Evolutionary conservation across 2,329 filamentous ascomycete species (phyloP).

Genomic region (Sporothrix brasiliensis): DNA sequence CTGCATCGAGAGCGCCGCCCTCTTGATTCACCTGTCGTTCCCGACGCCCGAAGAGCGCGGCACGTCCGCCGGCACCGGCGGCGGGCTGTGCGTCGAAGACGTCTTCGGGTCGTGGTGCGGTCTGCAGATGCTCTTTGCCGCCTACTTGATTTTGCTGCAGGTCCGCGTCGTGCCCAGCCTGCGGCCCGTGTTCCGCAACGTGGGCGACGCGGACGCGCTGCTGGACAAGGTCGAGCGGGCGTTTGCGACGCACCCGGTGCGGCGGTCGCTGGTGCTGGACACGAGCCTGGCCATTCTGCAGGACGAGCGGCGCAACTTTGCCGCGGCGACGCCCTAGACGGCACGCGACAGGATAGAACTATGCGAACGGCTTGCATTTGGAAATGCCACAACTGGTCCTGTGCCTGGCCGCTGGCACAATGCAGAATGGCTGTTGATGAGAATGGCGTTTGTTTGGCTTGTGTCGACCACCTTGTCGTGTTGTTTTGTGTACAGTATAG

Average conservation of each 20-base stretch:
- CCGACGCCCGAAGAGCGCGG: neutral
- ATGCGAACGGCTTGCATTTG: neutral
- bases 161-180: slow-evolving; percentile 1
- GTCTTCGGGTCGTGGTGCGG: slow-evolving; percentile 5
- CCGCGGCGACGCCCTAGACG: neutral
- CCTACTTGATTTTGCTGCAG: slow-evolving; percentile 10
- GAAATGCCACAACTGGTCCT: too few species aligned
- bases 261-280: slow-evolving; percentile 11
- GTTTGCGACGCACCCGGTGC: slow-evolving; percentile 12
- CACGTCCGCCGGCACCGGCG: neutral
- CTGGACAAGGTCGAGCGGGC: slow-evolving; percentile 18
- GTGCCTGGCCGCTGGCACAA: too few species aligned
- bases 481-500: neutral
- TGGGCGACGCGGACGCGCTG: slow-evolving; percentile 16
- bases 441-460: neutral
- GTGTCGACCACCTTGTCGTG: neutral
- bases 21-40: neutral
- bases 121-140: slow-evolving; percentile 13
- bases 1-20: slow-evolving; percentile 17
- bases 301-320: slow-evolving; percentile 16
- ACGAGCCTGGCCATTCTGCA: slow-evolving; percentile 9
- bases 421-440: too few species aligned
- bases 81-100: neutral
- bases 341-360: neutral
- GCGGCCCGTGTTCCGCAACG: slow-evolving; percentile 19